Base-by-base conservation (phyloP, 2,329 filamentous ascomycete genomes). In the Colletotrichum sp. region DNA sequence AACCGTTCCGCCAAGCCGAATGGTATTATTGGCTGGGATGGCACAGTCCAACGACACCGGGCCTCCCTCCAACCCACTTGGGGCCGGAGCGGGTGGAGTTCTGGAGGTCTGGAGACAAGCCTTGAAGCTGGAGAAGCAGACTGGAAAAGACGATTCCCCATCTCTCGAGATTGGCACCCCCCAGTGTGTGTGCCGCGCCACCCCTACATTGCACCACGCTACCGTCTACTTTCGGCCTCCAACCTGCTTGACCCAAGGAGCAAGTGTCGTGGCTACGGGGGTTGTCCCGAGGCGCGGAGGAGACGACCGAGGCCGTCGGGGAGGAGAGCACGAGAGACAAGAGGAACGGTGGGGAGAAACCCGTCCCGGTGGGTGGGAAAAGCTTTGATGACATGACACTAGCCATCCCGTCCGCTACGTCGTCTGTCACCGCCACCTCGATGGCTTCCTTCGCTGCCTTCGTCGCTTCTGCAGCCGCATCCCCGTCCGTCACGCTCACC, bases 21-120 rank as follows among this genome's bases (percentile, higher is more conserved):
- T 39, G 70, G 28, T 68, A 25, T 12, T 71, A 68, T 75, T 76
- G 76, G 75, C 66, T 32, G 61, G 76, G 76, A 73, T 77, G 77
- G 77, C 76, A 78, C 72, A 76, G 76, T 76, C 75, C 72, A 65
- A 15, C 39, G 65, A 58, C n/a, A 27, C 64, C 61, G 60, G 55
- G 28, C 72, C 25, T 71, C 60, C 30, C 36, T 28, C 36, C 72
- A 75, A 32, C 68, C 73, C 62, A 64, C 73, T 72, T 64, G 56
- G 62, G 64, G 61, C 61, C 72, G 30, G 34, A 28, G 28, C 32
- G 61, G 56, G 66, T 70, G 73, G 72, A 43, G 56, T 27, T 32
- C 27, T 70, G 67, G 68, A 71, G 73, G 64, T 61, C 69, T 68
- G 73, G 69, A 72, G 73, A 73, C 62, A 43, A 68, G 73, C 64